Evolutionary conservation across 2,329 filamentous ascomycete genomes (phyloP).

Genomic region (Diplocarpon rosae): DNA sequence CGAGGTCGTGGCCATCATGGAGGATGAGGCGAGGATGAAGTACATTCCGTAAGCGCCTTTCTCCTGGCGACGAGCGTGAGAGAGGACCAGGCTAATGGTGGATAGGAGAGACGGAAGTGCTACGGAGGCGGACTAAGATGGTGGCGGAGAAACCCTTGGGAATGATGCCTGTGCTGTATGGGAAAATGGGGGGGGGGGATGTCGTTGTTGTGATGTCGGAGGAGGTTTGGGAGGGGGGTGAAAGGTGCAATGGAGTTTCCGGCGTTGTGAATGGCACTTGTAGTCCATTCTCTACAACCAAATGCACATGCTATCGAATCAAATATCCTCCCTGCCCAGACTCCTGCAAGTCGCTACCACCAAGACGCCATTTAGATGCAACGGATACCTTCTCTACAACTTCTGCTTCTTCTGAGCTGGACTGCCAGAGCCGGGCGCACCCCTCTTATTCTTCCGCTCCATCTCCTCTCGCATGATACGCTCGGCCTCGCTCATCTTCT

Average conservation of each 20-base stretch:
- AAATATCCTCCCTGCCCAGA: constrained; percentile 10
- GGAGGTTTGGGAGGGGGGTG: constrained; percentile 5
- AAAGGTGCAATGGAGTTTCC: constrained; percentile 17
- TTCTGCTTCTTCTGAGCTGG: constrained; percentile 46
- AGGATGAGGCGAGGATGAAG: constrained; percentile 52
- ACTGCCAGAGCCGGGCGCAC: constrained; percentile 35
- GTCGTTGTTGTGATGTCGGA: background rate
- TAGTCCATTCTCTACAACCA: constrained; percentile 8
- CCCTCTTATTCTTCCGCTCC: constrained; percentile 54
- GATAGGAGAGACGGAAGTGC: constrained; percentile 45
- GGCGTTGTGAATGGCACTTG: constrained; percentile 13
- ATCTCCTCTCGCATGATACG: constrained; percentile 82
- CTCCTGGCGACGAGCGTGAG: background rate
- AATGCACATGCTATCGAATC: constrained; percentile 23
- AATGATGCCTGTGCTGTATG: background rate
- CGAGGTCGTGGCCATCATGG: constrained; percentile 48
- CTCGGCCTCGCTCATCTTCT: constrained; percentile 82
- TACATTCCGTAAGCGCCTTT: constrained; percentile 50
- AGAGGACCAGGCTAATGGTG: constrained; percentile 12
- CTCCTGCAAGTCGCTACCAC: constrained; percentile 4
- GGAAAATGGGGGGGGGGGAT: background rate
- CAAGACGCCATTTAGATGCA: constrained; percentile 10
- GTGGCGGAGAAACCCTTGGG: background rate
- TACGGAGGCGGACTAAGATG: constrained; percentile 25
- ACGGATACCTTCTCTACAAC: constrained; percentile 16